phyloP scores from a whole-genome alignment of 1,284 basidiomycete species.

The Ganoderma boninense region DNA sequence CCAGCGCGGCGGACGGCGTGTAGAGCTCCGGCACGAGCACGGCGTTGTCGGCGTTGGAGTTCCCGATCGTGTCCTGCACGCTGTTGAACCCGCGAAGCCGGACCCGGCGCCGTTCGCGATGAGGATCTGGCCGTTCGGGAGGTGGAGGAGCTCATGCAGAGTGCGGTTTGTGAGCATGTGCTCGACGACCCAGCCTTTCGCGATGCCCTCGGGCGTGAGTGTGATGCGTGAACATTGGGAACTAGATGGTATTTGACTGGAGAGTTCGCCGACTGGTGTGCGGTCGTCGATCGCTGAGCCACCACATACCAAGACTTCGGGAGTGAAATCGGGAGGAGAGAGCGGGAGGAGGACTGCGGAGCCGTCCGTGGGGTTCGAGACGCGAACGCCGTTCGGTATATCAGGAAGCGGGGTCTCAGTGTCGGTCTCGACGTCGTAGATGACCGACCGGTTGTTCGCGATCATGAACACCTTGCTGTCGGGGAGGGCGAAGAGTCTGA shows the following conservation, averaged over 20 bases:
- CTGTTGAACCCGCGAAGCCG: conserved; percentile 57
- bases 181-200: conserved; percentile 39
- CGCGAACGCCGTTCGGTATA: conserved; percentile 58
- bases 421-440: conserved; percentile 39
- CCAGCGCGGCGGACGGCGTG: conserved; percentile 53
- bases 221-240: conserved; percentile 48
- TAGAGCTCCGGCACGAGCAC: conserved; percentile 59
- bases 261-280: conserved; percentile 41
- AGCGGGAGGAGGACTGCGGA: conserved; percentile 58
- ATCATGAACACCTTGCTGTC: conserved; percentile 54
- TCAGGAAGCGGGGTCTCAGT: conserved; percentile 52
- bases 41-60: conserved; percentile 57
- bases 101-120: conserved; percentile 56
- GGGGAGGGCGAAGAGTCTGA: conserved; percentile 35
- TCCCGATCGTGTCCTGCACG: conserved; percentile 38
- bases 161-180: conserved; percentile 44
- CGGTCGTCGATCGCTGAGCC: conserved; percentile 45
- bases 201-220: conserved; percentile 35
- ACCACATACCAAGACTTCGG: conserved; percentile 60
- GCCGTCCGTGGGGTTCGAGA: conserved; percentile 53
- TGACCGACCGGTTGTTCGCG: conserved; percentile 51
- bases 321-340: conserved; percentile 52
- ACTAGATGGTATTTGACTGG: conserved; percentile 50
- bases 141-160: conserved; percentile 58
- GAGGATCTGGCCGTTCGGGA: conserved; percentile 61